Evolutionary conservation across 2,329 filamentous ascomycete genomes (phyloP), one percentile per base, ranked within the genome.

Genomic region (Pyricularia grisea): DNA sequence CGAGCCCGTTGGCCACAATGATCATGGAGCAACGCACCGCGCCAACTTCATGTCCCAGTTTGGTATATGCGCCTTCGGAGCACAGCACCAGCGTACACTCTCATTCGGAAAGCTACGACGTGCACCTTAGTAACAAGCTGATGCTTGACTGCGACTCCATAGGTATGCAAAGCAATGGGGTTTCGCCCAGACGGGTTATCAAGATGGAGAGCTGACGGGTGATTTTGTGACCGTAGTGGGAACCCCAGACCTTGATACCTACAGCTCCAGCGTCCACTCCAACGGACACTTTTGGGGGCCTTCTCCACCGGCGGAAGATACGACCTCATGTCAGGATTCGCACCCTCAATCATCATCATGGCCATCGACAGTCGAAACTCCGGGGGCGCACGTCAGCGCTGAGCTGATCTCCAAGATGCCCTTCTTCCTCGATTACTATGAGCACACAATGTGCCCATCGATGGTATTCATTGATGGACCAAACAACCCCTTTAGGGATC

Each of bases 351-450:
- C 66, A 11, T 42, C 79, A 74, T 50, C 42, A 50, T 85, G 85
- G 81, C 82, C 82, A 10, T 76, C 77, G 17, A 76, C 81, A 33
- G 79, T 82, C 72, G 83, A 84, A 68, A 77, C 78, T 58, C 82
- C 82, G 60, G 76, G 82, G n/a, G 76, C 79, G 72, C 85, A 84
- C 76, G 80, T 87, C 81, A 83, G 83, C 84, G 76, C 86, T 76
- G 81, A 90, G 78, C 81, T 92, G 74, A 88, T 92, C 71, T 88
- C 90, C 70, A 91, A 93, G 76, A 90, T 97, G 82, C 90, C 91
- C 72, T 96, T 91, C 79, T 90, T 97, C 76, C 90, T 97, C 82
- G 91, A 96, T 77, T 97, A 97, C 79, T 97, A 97, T 79, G 90
- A 94, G 76, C 93, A 93, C 78, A 92, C 92, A 75, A 94, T 98